Evolutionary conservation across 192 early-diverging fungal species (phyloP), one percentile per base, ranked within the genome.

Genomic region (Pilaira anomala): DNA sequence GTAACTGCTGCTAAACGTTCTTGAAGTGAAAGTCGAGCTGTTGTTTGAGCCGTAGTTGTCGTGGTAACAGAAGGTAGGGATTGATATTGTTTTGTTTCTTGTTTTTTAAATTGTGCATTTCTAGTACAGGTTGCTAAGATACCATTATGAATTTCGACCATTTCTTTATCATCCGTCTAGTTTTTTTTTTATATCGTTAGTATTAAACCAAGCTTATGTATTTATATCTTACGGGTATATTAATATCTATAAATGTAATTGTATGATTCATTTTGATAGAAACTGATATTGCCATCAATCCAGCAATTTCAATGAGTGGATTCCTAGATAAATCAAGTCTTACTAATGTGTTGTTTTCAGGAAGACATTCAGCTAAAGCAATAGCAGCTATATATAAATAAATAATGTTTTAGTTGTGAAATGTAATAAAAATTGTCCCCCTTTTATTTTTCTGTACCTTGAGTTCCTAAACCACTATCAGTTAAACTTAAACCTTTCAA

Each of bases 291-390:
- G 93, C 91, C 80, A 92, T 87, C 9, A 91, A 71, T 7, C 93
- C 94, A 1, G 87, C 90, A 63, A 93, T 69, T 25, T 88, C 86
- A 36, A 96, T 88, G 1, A 65, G 73, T 11, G 85, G 81, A 69
- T 96, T 96, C 21, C 80, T 73, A 5, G 88, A 86, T 29, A 96
- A 69, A 68, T 94, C 89, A 62, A 96, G 80, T 50, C 84, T 78
- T 59, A 76, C 74, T 12, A 96, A 72, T 24, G 78, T 53, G 6
- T 78, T 80, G 16, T 84, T 91, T 49, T 94, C 87, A 6, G 91
- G 90, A 44, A 96, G 66, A 25, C 82, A 81, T 73, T 96, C 93
- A 18, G 94, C 91, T 42, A 96, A 66, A 5, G 83, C 80, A 51
- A 96, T 89, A 9, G 91, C 85, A 16, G 73, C 84, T 74, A 44